Conservation (phyloP, 345 rosid genomes). For the Sapria himalayana region DNA sequence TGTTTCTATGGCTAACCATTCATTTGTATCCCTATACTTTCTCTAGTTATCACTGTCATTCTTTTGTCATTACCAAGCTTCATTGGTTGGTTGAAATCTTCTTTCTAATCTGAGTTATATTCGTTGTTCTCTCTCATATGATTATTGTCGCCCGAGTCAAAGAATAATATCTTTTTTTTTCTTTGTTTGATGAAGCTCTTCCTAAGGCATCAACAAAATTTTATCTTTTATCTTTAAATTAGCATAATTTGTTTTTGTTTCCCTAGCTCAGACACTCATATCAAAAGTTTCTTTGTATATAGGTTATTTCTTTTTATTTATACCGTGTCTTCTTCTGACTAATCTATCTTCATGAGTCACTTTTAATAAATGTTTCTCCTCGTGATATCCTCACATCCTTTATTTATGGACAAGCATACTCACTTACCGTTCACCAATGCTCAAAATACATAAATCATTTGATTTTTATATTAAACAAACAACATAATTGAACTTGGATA, state of each 20-base stretch:
- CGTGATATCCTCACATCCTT: slow-evolving; percentile 1
- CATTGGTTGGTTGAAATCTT: not conserved
- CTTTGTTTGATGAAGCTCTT: not conserved
- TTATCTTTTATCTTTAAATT: not conserved
- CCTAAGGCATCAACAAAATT: too few species aligned
- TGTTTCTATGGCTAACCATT: not conserved
- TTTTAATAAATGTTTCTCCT: slow-evolving; percentile 4
- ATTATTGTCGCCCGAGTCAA: slow-evolving; percentile 1
- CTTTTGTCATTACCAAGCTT: not conserved
- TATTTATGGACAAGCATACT: slow-evolving; percentile 6
- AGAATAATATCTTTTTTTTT: slow-evolving; percentile 2
- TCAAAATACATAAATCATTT: too few species aligned
- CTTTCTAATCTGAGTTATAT: not conserved
- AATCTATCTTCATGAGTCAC: not conserved
- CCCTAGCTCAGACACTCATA: not conserved
- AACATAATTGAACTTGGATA: too few species aligned
- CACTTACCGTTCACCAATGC: slow-evolving; percentile 2
- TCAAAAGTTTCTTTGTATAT: slow-evolving; percentile 1
- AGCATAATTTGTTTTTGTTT: not conserved
- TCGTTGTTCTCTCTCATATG: slow-evolving; percentile 5
- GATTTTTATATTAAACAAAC: too few species aligned
- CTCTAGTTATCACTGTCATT: not conserved
- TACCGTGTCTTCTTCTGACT: slow-evolving; percentile 4
- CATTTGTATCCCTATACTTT: not conserved
- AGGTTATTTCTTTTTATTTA: not conserved